A percentile compares a stretch with the other conserved stretches of the same genome.
phyloP scores from a whole-genome alignment of 345 rosid genomes.

The Eucalyptus cladocalyx region DNA sequence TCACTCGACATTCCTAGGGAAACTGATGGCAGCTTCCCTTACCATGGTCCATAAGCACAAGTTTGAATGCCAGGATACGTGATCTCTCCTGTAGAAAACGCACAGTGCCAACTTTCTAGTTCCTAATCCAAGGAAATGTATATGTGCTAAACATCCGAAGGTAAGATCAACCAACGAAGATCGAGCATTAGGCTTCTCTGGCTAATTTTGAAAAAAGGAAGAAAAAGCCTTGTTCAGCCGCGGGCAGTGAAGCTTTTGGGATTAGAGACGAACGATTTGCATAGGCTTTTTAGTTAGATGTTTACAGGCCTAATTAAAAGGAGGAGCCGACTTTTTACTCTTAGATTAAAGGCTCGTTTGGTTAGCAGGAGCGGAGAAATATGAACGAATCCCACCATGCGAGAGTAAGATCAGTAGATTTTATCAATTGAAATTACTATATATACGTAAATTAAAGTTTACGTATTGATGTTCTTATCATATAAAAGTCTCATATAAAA shows the following conservation, averaged over 20 bases:
- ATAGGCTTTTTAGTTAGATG: not conserved
- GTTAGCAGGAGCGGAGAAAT: not conserved
- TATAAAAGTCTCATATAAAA: not conserved
- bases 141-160: not conserved
- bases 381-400: accelerated
- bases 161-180: not conserved
- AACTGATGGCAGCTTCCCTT: not conserved
- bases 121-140: not conserved
- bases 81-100: not conserved
- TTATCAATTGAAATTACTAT: not conserved
- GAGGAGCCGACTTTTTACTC: not conserved
- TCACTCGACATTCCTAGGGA: not conserved
- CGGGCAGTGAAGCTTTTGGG: accelerated
- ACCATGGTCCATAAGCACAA: not conserved
- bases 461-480: not conserved
- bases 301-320: not conserved
- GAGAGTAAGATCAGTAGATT: not conserved
- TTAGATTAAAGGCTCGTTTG: not conserved
- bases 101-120: not conserved
- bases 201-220: not conserved
- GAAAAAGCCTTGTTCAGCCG: not conserved
- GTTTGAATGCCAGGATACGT: not conserved
- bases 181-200: not conserved
- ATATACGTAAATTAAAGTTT: not conserved
- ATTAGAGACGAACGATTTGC: not conserved